Base-by-base conservation (phyloP, 2,329 filamentous ascomycete species). In the Metarhizium guizhouense region DNA sequence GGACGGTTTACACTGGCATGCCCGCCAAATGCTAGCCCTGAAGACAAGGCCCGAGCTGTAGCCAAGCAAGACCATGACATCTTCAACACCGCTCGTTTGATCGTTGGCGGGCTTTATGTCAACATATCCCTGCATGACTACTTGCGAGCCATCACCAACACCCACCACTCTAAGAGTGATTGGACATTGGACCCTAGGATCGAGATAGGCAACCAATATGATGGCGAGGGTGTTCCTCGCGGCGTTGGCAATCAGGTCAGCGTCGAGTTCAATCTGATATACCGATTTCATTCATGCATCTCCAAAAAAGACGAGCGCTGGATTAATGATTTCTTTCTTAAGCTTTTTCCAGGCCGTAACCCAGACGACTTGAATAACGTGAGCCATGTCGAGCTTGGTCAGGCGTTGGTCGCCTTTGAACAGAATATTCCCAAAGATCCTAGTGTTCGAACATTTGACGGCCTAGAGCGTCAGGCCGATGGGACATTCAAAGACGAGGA, bases 191-290 rank as follows among this genome's bases (percentile, higher is more conserved):
- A 87, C 57, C 84, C 84, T 2, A 78, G 84, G 25, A 75, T 77
- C n/a, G 77, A 83, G 0, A 80, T 84, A 16, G 75, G 68, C 61
- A 79, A 77, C 56, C 68, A 70, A 49, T 71, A 70, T 51, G 69
- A 74, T 53, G 67, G 69, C 4, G 69, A 77, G 29, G 76, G 76
- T 6, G 74, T 79, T 1, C 72, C 76, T 0, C 72, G 81, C 49
- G 84, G 81, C 2, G 75, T 82, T 3, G 84, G 84, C 13, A 87
- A 87, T 62, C 82, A 86, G 61, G 83, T 86, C 49, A 84, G 80
- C 47, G 83, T 82, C 3, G 84, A 87, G 65, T 87, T 87, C 69
- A 87, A 87, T 57, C 71, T 87, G 32, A 72, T 87, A 1, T 87
- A 87, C 63, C 74, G 84, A 30, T 87, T 82, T 75, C 84, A 87